Evolutionary conservation across 352 stramenopile genomes (phyloP).

Genomic region (Phytophthora citricola): DNA sequence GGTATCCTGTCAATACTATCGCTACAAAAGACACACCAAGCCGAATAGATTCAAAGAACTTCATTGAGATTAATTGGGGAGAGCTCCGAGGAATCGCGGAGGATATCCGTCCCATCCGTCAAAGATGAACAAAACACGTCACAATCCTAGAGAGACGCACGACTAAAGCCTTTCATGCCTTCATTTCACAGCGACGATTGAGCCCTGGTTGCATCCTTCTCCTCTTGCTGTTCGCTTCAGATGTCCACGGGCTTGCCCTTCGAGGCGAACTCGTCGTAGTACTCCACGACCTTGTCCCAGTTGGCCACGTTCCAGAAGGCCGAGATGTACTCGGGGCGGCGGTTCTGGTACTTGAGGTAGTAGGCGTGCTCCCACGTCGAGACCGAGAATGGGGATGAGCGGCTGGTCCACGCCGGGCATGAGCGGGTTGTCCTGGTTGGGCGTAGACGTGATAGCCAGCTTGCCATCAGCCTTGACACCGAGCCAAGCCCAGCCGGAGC

Average conservation of each 20-base stretch:
- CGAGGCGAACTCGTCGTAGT: constrained; percentile 91
- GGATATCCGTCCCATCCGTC: constrained; percentile 5
- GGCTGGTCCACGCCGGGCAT: constrained; percentile 80
- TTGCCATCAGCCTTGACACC: constrained; percentile 89
- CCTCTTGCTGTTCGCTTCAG: constrained; percentile 57
- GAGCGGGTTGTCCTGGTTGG: constrained; percentile 96
- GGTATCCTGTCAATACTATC: no score
- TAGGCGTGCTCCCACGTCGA: constrained; percentile 97
- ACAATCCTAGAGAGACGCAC: constrained; percentile 20
- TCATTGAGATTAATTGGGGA: constrained; percentile 31
- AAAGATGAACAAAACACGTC: constrained; percentile 26
- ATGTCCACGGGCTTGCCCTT: constrained; percentile 87
- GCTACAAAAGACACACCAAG: no score
- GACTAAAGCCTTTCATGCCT: constrained; percentile 3
- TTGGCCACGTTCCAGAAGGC: constrained; percentile 99
- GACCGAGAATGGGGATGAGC: constrained; percentile 93
- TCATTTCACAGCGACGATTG: constrained; percentile 33
- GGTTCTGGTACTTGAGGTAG: constrained; percentile 98
- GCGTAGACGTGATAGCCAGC: constrained; percentile 95
- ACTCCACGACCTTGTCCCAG: constrained; percentile 93
- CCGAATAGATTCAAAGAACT: constrained; percentile 23
- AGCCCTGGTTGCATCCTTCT: constrained; percentile 5
- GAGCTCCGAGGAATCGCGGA: constrained; percentile 27
- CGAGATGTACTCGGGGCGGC: constrained; percentile 95
- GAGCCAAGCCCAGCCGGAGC: constrained; percentile 92